Percentiles rank a stretch among this genome's conserved stretches.
phyloP scores from a whole-genome alignment of 208 protist species.

The Wallacemonas sp. region DNA sequence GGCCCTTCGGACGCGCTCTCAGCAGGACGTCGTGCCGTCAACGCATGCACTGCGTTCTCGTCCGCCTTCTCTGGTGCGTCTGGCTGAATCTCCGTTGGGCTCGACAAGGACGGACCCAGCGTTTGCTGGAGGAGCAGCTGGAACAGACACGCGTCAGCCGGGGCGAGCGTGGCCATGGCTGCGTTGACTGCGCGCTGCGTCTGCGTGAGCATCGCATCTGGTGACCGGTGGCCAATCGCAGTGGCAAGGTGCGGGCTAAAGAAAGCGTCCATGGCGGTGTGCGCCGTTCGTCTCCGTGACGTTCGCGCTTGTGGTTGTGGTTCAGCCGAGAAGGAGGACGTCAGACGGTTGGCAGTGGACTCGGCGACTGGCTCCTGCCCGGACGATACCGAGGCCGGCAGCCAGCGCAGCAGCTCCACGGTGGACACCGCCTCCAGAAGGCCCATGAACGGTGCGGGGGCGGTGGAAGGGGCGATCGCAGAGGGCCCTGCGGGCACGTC shows the following conservation, averaged over 20 bases:
- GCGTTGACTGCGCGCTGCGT: neutral
- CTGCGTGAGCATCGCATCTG: slow-evolving; percentile 7
- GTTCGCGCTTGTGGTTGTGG: too few species aligned
- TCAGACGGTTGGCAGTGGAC: too few species aligned
- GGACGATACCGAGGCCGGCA: slow-evolving; percentile 5
- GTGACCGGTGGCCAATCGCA: neutral
- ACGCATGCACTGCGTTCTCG: too few species aligned
- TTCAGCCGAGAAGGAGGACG: too few species aligned
- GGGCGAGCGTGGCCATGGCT: neutral
- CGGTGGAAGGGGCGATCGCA: neutral
- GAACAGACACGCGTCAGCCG: slow-evolving; percentile 41
- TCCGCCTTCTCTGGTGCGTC: too few species aligned
- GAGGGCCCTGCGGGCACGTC: neutral
- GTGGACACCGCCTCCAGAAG: slow-evolving; percentile 1
- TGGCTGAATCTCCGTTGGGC: too few species aligned
- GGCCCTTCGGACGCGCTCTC: neutral
- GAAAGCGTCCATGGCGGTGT: neutral
- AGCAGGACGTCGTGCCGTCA: too few species aligned
- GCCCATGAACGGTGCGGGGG: neutral
- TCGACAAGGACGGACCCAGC: neutral
- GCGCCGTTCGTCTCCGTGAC: too few species aligned
- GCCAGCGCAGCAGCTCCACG: neutral
- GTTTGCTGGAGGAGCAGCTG: slow-evolving; percentile 28
- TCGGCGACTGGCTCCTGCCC: too few species aligned
- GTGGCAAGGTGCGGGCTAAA: slow-evolving; percentile 1